Evolutionary conservation across 768 basidiomycete species (phyloP), one percentile per base, ranked within the genome.

Genomic region (Amylocystis lapponica): DNA sequence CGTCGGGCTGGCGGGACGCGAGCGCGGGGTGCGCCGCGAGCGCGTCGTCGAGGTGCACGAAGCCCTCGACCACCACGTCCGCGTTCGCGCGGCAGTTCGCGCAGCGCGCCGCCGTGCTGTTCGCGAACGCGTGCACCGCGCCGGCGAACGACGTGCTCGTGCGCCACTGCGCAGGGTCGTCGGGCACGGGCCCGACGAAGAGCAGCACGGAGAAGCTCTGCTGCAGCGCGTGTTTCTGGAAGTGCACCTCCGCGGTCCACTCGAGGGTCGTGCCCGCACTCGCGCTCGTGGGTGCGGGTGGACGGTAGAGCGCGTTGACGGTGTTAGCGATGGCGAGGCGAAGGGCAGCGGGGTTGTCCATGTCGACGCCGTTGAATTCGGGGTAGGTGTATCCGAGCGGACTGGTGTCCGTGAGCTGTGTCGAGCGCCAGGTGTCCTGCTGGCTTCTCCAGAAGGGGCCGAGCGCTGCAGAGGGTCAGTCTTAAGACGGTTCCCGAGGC

Each of bases 151-250:
- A 54, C 46, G 45, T 5, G n/a, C n/a, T n/a, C n/a, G n/a, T n/a
- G n/a, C n/a, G n/a, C n/a, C n/a, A n/a, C n/a, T n/a, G n/a, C n/a
- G n/a, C n/a, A n/a, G n/a, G n/a, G n/a, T n/a, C n/a, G n/a, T n/a
- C n/a, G n/a, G n/a, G n/a, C n/a, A n/a, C n/a, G n/a, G n/a, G n/a
- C 64, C 72, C 75, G 5, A 78, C 56, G 69, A 77, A 77, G 39
- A 78, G 46, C 16, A 69, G 53, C 21, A 77, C 60, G n/a, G 59
- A 56, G 52, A 71, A 76, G 55, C 69, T 70, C 4, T 57, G 41
- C 3, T 66, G 67, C 23, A 74, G 49, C 46, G 67, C 73, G 52
- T 62, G 68, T 48, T 72, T 69, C 56, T 70, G 65, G 53, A 65
- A 55, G 17, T 58, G 56, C 33, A 75, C 60, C 27, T 69, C 66